phyloP scores from a whole-genome alignment of 2,329 filamentous ascomycete species.

The Aspergillus sp. region DNA sequence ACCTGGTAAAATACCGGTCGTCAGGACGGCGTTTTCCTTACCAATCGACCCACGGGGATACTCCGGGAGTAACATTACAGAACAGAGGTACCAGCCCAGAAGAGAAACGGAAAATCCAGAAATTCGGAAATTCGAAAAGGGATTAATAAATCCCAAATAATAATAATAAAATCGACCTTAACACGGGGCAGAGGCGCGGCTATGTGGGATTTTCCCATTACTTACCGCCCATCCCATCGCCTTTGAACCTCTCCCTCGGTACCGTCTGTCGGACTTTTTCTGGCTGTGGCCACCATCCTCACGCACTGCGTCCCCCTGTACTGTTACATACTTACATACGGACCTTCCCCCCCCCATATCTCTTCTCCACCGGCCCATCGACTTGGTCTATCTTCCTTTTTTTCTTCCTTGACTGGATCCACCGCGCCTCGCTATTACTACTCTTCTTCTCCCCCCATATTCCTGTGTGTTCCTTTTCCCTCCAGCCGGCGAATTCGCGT shows the following conservation, averaged over 20 bases:
- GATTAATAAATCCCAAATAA: constrained; percentile 7
- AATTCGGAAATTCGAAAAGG: constrained; percentile 7
- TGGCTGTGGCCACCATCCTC: constrained; percentile 19
- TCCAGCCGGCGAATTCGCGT: constrained; percentile 21
- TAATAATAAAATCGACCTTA: constrained; percentile 12
- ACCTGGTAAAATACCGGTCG: constrained; percentile 27
- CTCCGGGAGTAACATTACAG: constrained; percentile 25
- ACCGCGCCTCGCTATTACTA: constrained; percentile 17
- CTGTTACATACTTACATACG: constrained; percentile 23
- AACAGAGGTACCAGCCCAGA: constrained; percentile 8
- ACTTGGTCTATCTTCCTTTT: constrained; percentile 22
- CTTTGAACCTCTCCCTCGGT: constrained; percentile 27
- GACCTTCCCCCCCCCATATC: constrained; percentile 17
- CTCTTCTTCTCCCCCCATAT: constrained; percentile 26
- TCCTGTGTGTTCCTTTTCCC: constrained; percentile 18
- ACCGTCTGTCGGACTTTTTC: constrained; percentile 20
- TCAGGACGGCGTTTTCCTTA: constrained; percentile 24
- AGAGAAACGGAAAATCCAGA: constrained; percentile 12
- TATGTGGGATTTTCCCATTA: constrained; percentile 16
- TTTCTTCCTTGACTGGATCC: constrained; percentile 22
- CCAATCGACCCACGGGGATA: constrained; percentile 24
- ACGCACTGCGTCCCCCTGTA: constrained; percentile 18
- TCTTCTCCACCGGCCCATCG: constrained; percentile 23
- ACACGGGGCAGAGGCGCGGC: constrained; percentile 19
- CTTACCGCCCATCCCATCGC: constrained; percentile 25